Conservation (phyloP, 2,329 filamentous ascomycete genomes). For the Esteya vermicola region DNA sequence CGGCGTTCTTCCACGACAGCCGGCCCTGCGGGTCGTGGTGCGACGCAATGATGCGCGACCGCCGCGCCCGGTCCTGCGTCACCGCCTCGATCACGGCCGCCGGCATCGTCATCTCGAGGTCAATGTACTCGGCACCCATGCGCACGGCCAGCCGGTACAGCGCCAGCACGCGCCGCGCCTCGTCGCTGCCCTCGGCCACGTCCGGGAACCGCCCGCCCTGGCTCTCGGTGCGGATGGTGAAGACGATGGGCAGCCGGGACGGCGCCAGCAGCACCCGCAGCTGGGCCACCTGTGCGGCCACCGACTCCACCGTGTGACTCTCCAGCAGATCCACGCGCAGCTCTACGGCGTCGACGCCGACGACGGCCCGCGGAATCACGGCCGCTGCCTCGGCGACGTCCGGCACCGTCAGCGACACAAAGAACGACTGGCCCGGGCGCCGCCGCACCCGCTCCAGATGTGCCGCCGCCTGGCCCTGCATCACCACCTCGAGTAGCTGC, state of each 20-base stretch:
- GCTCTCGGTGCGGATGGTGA: constrained; percentile 71
- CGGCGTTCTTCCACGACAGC: constrained; percentile 82
- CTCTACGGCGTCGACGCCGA: constrained; percentile 88
- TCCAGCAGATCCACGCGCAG: constrained; percentile 81
- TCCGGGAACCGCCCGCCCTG: constrained; percentile 88
- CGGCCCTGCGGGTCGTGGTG: constrained; percentile 75
- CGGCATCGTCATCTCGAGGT: constrained; percentile 80
- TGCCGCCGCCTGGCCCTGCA: constrained; percentile 42
- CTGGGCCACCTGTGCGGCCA: constrained; percentile 68
- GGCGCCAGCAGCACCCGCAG: constrained; percentile 53
- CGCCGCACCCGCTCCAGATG: constrained; percentile 43
- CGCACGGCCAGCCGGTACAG: constrained; percentile 70
- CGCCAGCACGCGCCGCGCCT: constrained; percentile 52
- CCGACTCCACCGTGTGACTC: constrained; percentile 61
- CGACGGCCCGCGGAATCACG: constrained; percentile 55
- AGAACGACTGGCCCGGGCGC: constrained; percentile 67
- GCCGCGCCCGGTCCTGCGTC: constrained; percentile 49
- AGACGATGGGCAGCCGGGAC: constrained; percentile 54
- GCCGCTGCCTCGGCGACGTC: constrained; percentile 50
- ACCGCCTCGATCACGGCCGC: constrained; percentile 60
- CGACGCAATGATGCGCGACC: constrained; percentile 79
- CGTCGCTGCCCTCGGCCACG: too few species aligned
- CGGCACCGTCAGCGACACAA: constrained; percentile 79
- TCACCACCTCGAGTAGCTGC: constrained; percentile 58
- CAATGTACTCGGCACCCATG: constrained; percentile 81